Conservation (phyloP, 1,284 basidiomycete species). For the Bjerkandera adusta region DNA sequence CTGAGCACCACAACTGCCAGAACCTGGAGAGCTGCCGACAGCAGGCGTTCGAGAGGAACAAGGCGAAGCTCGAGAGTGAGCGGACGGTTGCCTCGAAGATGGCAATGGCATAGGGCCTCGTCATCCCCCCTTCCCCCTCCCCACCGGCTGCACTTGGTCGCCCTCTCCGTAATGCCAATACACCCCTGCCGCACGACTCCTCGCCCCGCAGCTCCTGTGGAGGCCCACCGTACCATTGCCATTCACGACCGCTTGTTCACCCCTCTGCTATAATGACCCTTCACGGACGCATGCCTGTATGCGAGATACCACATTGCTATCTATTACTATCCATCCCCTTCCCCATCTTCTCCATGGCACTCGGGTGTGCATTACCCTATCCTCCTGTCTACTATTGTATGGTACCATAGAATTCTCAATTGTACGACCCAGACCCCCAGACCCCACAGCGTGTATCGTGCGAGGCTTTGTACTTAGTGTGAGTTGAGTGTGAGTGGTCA, state of each 20-base stretch:
- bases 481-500: too few relatives aligned
- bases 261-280: slow-evolving; percentile 19
- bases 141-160: slow-evolving; percentile 2
- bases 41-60: slow-evolving; percentile 84
- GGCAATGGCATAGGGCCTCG: slow-evolving; percentile 58
- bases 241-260: slow-evolving; percentile 16
- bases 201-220: slow-evolving; percentile 14
- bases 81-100: slow-evolving; percentile 84
- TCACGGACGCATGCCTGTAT: slow-evolving; percentile 25
- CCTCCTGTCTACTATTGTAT: slow-evolving; percentile 14
- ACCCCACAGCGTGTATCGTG: too few relatives aligned
- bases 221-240: slow-evolving; percentile 20
- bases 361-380: slow-evolving; percentile 13
- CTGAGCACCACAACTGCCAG: slow-evolving; percentile 78
- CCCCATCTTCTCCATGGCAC: slow-evolving; percentile 17
- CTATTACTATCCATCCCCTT: slow-evolving; percentile 16
- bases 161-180: slow-evolving; percentile 14
- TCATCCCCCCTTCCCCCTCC: slow-evolving; percentile 13
- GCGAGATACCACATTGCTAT: slow-evolving; percentile 25
- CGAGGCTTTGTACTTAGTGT: too few relatives aligned
- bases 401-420: slow-evolving; percentile 26
- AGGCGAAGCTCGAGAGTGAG: slow-evolving; percentile 82
- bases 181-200: slow-evolving; percentile 7
- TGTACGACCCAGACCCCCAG: too few relatives aligned
- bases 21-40: slow-evolving; percentile 79